Evolutionary conservation across 108 stramenopile species (phyloP).

Genomic region (Skeletonema menzelii): DNA sequence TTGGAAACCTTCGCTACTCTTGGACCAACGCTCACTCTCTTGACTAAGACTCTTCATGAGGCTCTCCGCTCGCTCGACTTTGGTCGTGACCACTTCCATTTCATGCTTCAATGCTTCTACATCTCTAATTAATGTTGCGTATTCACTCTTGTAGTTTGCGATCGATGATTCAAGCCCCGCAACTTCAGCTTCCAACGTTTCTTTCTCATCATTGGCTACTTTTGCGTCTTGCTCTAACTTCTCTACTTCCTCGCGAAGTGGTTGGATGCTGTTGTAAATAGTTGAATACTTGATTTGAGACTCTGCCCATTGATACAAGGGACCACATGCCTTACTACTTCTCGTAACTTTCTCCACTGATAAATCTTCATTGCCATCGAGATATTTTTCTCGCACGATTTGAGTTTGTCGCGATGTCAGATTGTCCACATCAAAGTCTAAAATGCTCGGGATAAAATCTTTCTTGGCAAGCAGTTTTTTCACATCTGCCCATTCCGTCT

Average conservation of each 20-base stretch:
- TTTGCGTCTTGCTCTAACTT: constrained; percentile 77
- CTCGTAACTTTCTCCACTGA: constrained; percentile 69
- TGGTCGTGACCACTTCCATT: constrained; percentile 90
- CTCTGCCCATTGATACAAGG: constrained; percentile 95
- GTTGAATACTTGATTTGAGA: constrained; percentile 93
- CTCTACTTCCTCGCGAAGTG: constrained; percentile 95
- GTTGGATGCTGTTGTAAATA: constrained; percentile 94
- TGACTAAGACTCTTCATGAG: constrained; percentile 89
- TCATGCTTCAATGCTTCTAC: constrained; percentile 95
- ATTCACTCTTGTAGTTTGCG: constrained; percentile 93
- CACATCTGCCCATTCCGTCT: constrained; percentile 92
- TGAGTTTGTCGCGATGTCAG: constrained; percentile 82
- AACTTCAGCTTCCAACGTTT: constrained; percentile 80
- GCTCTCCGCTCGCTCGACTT: constrained; percentile 93
- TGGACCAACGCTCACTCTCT: constrained; percentile 97
- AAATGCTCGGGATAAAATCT: constrained; percentile 96
- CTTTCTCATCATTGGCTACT: constrained; percentile 75
- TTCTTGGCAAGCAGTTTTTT: constrained; percentile 87
- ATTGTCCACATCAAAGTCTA: constrained; percentile 92
- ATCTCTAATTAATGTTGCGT: constrained; percentile 93
- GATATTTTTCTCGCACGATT: constrained; percentile 81
- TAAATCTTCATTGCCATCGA: constrained; percentile 78
- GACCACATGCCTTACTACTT: constrained; percentile 95
- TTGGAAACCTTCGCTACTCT: constrained; percentile 86
- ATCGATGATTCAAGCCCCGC: constrained; percentile 88